These are phyloP conservation scores for Myxozyma melibiosi DNA, from an alignment of 805 yeast species.

Conservation along the genomic window DNA sequence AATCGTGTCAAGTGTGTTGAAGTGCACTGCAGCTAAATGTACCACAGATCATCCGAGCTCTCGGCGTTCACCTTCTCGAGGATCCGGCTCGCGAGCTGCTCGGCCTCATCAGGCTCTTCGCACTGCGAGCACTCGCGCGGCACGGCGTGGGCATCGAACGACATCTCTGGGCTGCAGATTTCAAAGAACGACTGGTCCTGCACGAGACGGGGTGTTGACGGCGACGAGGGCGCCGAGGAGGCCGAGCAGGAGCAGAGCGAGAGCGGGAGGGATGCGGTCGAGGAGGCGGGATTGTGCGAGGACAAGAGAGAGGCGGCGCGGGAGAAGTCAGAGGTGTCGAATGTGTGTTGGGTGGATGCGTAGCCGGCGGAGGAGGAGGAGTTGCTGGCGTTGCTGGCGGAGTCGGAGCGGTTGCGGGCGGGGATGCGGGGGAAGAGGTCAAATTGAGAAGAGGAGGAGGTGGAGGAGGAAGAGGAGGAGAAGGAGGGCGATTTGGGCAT, in stretches of 20 bases:
- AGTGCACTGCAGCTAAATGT: not conserved
- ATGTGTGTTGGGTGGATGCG: not conserved
- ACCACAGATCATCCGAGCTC: constrained; percentile 4
- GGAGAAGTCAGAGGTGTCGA: not conserved
- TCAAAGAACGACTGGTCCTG: constrained; percentile 28
- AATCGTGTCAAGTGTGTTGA: too few species aligned
- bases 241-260: not conserved
- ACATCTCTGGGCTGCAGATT: not conserved
- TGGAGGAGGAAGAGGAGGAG: not conserved
- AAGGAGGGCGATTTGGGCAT: constrained; percentile 19
- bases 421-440: not conserved
- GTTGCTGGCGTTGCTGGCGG: not conserved
- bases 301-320: not conserved
- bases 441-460: not conserved
- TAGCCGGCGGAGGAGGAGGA: not conserved
- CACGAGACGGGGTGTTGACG: constrained; percentile 14
- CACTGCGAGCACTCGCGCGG: not conserved
- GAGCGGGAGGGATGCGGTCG: constrained; percentile 1
- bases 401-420: not conserved
- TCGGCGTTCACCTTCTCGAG: constrained; percentile 18
- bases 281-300: not conserved
- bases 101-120: constrained; percentile 17
- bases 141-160: not conserved
- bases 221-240: constrained; percentile 1
- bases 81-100: constrained; percentile 20